These are phyloP conservation scores for Salix brachista DNA, from an alignment of 345 rosid species.

Conservation along the genomic window DNA sequence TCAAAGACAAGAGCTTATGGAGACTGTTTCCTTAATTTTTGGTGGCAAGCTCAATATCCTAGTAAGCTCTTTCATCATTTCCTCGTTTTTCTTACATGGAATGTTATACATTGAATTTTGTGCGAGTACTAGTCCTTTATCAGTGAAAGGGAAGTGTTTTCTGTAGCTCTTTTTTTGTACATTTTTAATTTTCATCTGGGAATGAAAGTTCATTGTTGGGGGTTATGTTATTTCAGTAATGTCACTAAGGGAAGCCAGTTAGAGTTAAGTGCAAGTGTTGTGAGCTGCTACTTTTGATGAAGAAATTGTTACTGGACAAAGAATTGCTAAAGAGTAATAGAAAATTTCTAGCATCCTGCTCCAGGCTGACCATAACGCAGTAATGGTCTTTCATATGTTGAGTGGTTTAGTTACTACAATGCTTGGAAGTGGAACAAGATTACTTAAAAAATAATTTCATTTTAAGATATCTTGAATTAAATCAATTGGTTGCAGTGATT, in stretches of 20 bases:
- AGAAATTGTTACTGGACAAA: too few species aligned
- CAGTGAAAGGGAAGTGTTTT: constrained; percentile 12
- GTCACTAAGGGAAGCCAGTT: background rate
- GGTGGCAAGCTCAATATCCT: constrained; percentile 24
- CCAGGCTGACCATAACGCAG: too few species aligned
- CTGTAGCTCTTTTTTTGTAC: background rate
- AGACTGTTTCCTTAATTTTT: constrained; percentile 12
- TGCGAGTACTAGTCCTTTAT: constrained; percentile 14
- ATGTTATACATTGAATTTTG: background rate
- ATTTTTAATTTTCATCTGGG: background rate
- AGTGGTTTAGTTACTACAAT: background rate
- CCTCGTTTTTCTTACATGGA: background rate
- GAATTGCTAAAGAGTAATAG: too few species aligned
- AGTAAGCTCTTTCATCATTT: background rate
- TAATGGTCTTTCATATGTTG: too few species aligned
- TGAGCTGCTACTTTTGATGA: background rate
- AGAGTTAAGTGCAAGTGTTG: background rate
- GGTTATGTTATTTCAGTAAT: background rate
- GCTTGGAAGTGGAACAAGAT: background rate
- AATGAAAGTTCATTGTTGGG: background rate
- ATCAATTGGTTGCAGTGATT: too few species aligned
- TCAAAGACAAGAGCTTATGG: constrained; percentile 19
- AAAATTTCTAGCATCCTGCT: too few species aligned
- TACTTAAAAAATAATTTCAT: too few species aligned
- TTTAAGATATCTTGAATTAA: too few species aligned